A percentile compares a stretch with the other conserved stretches of the same genome.
Evolutionary conservation across 192 early-diverging fungal species (phyloP).

Genomic region (Coemansia sp.): DNA sequence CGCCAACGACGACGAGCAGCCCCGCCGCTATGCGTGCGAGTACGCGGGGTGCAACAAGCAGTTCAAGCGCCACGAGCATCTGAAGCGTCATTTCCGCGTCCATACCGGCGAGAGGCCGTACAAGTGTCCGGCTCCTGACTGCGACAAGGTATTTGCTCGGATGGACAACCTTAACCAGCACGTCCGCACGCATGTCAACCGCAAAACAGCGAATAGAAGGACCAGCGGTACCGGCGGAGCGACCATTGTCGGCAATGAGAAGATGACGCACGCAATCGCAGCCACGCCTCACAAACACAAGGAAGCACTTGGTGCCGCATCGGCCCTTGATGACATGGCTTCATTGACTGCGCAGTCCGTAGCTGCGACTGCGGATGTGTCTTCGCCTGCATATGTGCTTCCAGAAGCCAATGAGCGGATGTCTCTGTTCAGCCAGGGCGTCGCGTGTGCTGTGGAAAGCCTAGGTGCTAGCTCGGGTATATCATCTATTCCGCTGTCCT

Average conservation of each 20-base stretch:
- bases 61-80: slow-evolving; percentile 73
- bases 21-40: slow-evolving; percentile 37
- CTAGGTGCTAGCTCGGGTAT: background rate
- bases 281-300: no score
- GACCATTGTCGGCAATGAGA: no score
- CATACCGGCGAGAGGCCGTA: slow-evolving; percentile 79
- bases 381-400: background rate
- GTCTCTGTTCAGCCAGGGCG: slow-evolving; percentile 8
- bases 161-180: slow-evolving; percentile 71
- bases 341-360: no score
- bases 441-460: slow-evolving; percentile 9
- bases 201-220: slow-evolving; percentile 27
- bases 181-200: slow-evolving; percentile 56
- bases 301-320: background rate
- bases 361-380: background rate
- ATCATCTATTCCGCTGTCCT: background rate
- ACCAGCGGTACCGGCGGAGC: no score
- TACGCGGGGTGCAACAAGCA: slow-evolving; percentile 59
- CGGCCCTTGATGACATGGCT: background rate
- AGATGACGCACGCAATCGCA: no score
- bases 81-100: slow-evolving; percentile 70
- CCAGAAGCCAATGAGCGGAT: background rate
- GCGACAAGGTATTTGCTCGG: slow-evolving; percentile 72
- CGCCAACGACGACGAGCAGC: slow-evolving; percentile 18
- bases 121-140: slow-evolving; percentile 61